These are phyloP conservation scores for Decorospora gaudefroyi DNA, from an alignment of 2,329 filamentous ascomycete species.

Conservation along the genomic window DNA sequence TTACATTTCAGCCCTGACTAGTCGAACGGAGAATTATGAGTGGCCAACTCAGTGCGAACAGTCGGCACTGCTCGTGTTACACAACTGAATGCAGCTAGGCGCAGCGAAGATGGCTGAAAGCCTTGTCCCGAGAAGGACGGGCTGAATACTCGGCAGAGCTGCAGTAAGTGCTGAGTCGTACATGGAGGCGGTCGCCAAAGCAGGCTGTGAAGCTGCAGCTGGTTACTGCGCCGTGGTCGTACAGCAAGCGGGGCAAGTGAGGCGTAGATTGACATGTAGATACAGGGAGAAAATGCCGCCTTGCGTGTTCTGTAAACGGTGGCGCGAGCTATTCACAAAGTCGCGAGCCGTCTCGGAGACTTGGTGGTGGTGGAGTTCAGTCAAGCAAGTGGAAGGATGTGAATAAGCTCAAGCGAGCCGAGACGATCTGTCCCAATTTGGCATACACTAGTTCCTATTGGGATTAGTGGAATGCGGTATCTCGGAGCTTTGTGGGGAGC, in stretches of 20 bases:
- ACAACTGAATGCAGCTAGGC: conserved; percentile 22
- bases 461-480: conserved; percentile 17
- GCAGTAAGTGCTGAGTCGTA: conserved; percentile 21
- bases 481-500: conserved; percentile 36
- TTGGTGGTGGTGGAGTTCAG: conserved; percentile 9
- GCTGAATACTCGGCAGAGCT: conserved; percentile 15
- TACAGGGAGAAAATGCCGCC: conserved; percentile 8
- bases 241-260: conserved; percentile 18
- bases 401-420: conserved; percentile 5
- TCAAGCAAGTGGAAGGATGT: conserved; percentile 17
- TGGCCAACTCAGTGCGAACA: conserved; percentile 6
- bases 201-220: conserved; percentile 21
- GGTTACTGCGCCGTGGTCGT: conserved; percentile 19
- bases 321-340: conserved; percentile 18
- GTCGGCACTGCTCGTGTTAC: conserved; percentile 15
- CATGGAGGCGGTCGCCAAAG: conserved; percentile 21
- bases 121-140: conserved; percentile 13
- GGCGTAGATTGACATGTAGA: conserved; percentile 19
- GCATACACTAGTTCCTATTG: conserved; percentile 14
- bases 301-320: conserved; percentile 16
- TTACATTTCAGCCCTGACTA: conserved; percentile 20
- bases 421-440: conserved; percentile 21
- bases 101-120: conserved; percentile 14
- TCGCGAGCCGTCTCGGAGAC: conserved; percentile 13
- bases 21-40: conserved; percentile 13